Evolutionary conservation across 176 grass and related monocot genomes (phyloP).

Genomic region (Avena sativa): DNA sequence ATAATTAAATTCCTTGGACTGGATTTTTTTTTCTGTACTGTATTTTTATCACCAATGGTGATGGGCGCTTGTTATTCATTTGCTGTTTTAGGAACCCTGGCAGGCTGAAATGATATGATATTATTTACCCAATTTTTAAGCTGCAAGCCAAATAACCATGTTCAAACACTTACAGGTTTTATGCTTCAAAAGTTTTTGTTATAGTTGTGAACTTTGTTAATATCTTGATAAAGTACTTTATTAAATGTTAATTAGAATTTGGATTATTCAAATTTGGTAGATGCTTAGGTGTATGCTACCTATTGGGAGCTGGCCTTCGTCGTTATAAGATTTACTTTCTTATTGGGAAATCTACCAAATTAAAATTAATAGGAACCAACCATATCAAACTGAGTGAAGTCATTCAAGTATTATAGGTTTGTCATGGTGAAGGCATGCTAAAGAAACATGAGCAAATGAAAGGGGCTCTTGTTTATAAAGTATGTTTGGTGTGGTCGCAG

Average conservation of each 20-base stretch:
- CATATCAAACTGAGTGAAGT: background rate
- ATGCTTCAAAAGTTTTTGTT: background rate
- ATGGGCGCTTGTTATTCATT: background rate
- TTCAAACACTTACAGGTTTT: background rate
- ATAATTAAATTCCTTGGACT: background rate
- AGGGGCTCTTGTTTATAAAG: constrained; percentile 16
- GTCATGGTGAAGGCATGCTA: background rate
- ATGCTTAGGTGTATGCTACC: background rate
- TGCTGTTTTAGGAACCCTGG: background rate
- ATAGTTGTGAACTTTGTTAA: background rate
- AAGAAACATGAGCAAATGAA: constrained; percentile 3
- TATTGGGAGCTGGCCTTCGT: background rate
- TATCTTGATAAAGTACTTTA: background rate
- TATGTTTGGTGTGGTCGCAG: constrained; percentile 46
- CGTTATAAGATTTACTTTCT: background rate
- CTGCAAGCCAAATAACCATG: constrained; percentile 20
- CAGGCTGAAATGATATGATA: background rate
- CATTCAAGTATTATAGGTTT: background rate
- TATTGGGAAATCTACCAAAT: background rate
- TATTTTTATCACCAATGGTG: background rate
- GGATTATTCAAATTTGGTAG: background rate
- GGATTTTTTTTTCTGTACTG: background rate
- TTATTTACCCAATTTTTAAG: constrained; percentile 17
- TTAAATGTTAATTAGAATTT: background rate
- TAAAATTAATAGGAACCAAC: constrained; percentile 8